Percentiles rank a stretch among this genome's conserved stretches.
phyloP scores from a whole-genome alignment of 345 rosid species.

The Populus nigra region DNA sequence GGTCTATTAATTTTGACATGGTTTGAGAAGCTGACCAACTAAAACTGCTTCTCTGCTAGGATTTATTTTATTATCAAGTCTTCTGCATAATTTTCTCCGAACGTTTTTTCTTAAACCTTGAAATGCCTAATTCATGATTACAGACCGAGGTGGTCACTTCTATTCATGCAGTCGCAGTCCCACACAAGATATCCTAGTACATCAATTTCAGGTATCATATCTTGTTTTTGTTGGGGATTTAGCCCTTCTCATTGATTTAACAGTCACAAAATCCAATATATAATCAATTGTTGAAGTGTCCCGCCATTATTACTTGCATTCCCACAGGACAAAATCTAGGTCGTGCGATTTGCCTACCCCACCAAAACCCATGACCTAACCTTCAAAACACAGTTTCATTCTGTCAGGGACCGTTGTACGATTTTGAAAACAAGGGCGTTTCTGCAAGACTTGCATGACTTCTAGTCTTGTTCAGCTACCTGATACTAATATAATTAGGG shows the following conservation, averaged over 20 bases:
- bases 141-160: not conserved
- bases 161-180: not conserved
- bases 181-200: not conserved
- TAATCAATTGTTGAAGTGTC: not conserved
- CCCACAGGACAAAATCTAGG: not conserved
- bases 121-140: not conserved
- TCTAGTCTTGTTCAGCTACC: not conserved
- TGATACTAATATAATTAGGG: not conserved
- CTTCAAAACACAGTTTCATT: not conserved
- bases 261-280: not conserved
- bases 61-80: not conserved
- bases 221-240: not conserved
- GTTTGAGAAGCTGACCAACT: not conserved
- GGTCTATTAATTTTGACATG: no score
- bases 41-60: not conserved
- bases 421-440: not conserved
- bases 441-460: not conserved
- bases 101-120: not conserved
- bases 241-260: not conserved
- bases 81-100: not conserved
- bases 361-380: not conserved
- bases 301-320: not conserved
- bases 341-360: not conserved
- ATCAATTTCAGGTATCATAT: constrained; percentile 3
- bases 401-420: not conserved